phyloP scores from a whole-genome alignment of 495 filamentous ascomycete species.

The Neurospora africana region DNA sequence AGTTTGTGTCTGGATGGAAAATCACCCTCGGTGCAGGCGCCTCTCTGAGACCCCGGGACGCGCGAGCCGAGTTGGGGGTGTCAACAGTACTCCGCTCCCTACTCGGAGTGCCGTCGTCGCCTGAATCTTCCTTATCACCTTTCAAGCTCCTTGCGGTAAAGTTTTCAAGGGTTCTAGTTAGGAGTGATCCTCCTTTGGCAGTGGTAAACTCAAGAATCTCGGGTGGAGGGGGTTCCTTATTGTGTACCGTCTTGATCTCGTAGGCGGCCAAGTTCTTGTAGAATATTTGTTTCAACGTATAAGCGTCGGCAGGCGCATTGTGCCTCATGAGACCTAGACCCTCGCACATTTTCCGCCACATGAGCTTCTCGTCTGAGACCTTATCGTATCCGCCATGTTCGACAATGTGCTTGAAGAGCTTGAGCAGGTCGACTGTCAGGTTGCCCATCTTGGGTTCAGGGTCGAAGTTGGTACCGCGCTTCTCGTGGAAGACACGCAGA shows the following conservation, averaged over 20 bases:
- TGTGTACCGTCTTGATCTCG: conserved; percentile 62
- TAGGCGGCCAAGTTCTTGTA: conserved; percentile 77
- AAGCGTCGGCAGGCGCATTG: conserved; percentile 61
- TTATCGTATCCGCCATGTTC: conserved; percentile 71
- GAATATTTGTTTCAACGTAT: conserved; percentile 68
- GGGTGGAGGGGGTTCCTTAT: conserved; percentile 66
- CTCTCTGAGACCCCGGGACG: conserved; percentile 62
- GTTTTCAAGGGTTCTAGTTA: conserved; percentile 69
- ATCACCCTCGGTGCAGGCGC: conserved; percentile 67
- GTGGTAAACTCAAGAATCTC: conserved; percentile 70
- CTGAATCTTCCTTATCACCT: conserved; percentile 40
- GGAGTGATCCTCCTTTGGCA: conserved; percentile 62
- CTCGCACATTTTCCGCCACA: conserved; percentile 62
- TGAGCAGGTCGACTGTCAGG: conserved; percentile 57
- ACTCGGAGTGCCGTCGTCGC: conserved; percentile 53
- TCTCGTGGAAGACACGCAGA: conserved; percentile 53
- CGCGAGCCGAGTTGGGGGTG: conserved; percentile 45
- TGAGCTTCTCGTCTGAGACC: conserved; percentile 66
- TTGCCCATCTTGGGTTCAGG: conserved; percentile 62
- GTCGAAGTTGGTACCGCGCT: conserved; percentile 62
- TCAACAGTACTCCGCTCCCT: conserved; percentile 52
- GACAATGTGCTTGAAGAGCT: conserved; percentile 59
- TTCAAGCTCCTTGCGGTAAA: conserved; percentile 37
- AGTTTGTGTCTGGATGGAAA: conserved; percentile 67
- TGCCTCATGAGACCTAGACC: conserved; percentile 50